Percentiles rank a stretch among this genome's conserved stretches.
phyloP scores from a whole-genome alignment of 176 grass and related monocot genomes.

The Carex littledalei region DNA sequence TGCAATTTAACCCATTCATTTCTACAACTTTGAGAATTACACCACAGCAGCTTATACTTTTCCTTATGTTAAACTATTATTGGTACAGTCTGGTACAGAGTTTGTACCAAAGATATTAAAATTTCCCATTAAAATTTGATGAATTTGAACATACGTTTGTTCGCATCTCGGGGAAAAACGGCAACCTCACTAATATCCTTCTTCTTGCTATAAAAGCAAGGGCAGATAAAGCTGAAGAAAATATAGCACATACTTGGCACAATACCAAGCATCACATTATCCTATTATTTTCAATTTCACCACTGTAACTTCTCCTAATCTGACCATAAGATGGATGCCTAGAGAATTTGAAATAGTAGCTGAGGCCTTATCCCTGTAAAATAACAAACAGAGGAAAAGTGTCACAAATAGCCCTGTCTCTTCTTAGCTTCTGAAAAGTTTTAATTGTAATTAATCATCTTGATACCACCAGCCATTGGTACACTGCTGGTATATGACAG shows the following conservation, averaged over 20 bases:
- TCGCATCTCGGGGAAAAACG: constrained; percentile 7
- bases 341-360: background rate
- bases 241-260: constrained; percentile 16
- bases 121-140: background rate
- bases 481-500: background rate
- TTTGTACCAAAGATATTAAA: background rate
- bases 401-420: background rate
- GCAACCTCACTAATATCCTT: constrained; percentile 22
- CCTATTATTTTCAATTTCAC: background rate
- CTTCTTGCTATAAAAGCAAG: constrained; percentile 28
- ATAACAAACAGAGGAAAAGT: background rate
- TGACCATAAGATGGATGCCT: background rate
- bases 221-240: constrained; percentile 17
- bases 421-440: background rate
- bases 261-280: constrained; percentile 10
- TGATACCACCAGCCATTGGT: background rate
- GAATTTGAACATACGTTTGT: constrained; percentile 17
- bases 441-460: background rate
- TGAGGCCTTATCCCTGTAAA: constrained; percentile 1
- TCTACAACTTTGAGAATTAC: background rate
- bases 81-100: background rate
- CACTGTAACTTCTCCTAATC: background rate
- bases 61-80: background rate
- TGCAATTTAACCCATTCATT: background rate
- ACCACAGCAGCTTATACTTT: background rate